phyloP scores from a whole-genome alignment of 179 eudicot species.

The Spinacia oleracea region DNA sequence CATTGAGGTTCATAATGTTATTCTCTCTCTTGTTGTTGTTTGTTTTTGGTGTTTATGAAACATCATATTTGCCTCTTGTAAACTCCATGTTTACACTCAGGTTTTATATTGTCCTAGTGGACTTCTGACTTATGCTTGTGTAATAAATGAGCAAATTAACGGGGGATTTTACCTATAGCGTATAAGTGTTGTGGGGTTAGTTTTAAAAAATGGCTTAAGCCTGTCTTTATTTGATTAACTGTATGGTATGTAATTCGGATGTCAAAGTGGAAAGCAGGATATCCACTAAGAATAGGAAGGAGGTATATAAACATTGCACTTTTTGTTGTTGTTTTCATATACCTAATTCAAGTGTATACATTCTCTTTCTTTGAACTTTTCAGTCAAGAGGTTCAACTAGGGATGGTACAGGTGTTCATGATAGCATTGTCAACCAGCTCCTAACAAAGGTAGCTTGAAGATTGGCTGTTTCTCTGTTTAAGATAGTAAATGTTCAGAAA shows the following conservation, averaged over 20 bases:
- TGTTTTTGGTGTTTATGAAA: neutral
- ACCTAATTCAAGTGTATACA: neutral
- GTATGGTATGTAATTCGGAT: neutral
- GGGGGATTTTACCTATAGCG: neutral
- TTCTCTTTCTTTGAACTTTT: slow-evolving; percentile 26
- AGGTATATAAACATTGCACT: neutral
- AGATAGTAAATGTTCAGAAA: neutral
- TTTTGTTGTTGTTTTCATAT: neutral
- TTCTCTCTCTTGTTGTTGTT: neutral
- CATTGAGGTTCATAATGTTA: neutral
- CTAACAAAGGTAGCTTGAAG: slow-evolving; percentile 72
- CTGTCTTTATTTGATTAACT: neutral
- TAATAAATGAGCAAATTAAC: neutral
- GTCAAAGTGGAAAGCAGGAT: neutral
- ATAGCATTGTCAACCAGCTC: slow-evolving; percentile 96
- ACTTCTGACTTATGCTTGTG: neutral
- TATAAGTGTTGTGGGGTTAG: neutral
- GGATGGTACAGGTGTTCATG: slow-evolving; percentile 99
- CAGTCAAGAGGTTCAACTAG: slow-evolving; percentile 99
- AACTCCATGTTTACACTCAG: neutral
- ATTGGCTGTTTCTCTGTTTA: slow-evolving; percentile 1
- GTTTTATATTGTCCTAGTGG: neutral
- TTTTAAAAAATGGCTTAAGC: no score
- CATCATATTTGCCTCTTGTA: slow-evolving; percentile 1
- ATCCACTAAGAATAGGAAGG: neutral